Conservation (phyloP, 441 rosid species). For the Francoa sonchifolia region DNA sequence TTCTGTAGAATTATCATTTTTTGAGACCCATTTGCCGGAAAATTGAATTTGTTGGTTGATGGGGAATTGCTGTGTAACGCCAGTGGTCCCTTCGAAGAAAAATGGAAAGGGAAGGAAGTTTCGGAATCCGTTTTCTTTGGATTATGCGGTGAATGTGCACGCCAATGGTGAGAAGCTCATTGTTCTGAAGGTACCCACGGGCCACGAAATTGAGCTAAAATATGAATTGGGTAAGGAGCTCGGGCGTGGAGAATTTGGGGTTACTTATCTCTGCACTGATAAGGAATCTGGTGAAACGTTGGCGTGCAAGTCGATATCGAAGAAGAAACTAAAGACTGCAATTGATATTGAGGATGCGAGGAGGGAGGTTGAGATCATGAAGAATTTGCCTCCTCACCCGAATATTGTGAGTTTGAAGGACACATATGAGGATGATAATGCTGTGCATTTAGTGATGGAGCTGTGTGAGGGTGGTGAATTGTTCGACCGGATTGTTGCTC, state of each 20-base stretch:
- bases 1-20: neutral
- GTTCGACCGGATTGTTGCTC: conserved; percentile 60
- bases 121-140: conserved; percentile 57
- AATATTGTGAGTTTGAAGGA: conserved; percentile 58
- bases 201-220: conserved; percentile 35
- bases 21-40: neutral
- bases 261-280: conserved; percentile 52
- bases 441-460: conserved; percentile 75
- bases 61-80: conserved; percentile 68
- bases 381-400: conserved; percentile 44
- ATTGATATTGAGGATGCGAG: conserved; percentile 71
- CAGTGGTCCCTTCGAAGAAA: conserved; percentile 17
- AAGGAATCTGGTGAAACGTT: conserved; percentile 27
- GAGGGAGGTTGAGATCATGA: conserved; percentile 67
- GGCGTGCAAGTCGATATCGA: conserved; percentile 60
- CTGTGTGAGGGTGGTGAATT: conserved; percentile 66
- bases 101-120: conserved; percentile 42
- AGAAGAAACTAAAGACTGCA: conserved; percentile 54
- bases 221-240: conserved; percentile 53
- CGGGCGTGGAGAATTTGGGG: conserved; percentile 66
- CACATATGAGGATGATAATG: conserved; percentile 56
- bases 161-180: conserved; percentile 30
- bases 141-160: conserved; percentile 26
- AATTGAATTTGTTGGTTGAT: conserved; percentile 16
- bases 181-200: conserved; percentile 47